Evolutionary conservation across 805 yeast species (phyloP).

Genomic region (Wickerhamiella lipophila): DNA sequence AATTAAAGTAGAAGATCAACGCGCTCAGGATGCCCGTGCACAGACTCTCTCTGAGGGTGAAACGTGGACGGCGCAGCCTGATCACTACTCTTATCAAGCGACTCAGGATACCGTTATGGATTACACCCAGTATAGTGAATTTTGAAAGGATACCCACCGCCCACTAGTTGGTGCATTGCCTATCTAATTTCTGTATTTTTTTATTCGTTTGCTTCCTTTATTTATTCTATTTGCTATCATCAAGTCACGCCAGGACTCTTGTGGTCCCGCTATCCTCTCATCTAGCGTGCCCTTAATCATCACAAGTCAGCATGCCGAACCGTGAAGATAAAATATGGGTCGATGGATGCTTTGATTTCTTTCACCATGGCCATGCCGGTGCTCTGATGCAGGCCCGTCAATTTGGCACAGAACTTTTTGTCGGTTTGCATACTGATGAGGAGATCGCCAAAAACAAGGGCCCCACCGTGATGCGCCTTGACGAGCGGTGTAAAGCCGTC

Average conservation of each 20-base stretch:
- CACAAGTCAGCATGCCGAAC: not conserved
- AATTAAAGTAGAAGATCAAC: not conserved
- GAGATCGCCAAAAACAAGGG: constrained; percentile 79
- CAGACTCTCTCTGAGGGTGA: not conserved
- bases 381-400: constrained; percentile 89
- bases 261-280: not conserved
- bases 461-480: constrained; percentile 78
- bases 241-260: not conserved
- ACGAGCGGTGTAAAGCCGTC: constrained; percentile 74
- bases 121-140: not conserved
- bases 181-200: too few relatives aligned
- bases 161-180: too few relatives aligned
- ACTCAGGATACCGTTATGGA: not conserved
- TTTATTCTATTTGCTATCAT: too few relatives aligned
- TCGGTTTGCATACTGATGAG: constrained; percentile 88
- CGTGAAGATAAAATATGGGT: constrained; percentile 56
- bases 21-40: not conserved
- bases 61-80: not conserved
- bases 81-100: not conserved
- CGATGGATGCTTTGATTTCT: constrained; percentile 96
- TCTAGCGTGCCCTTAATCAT: not conserved
- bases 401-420: constrained; percentile 59
- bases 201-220: too few relatives aligned
- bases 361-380: constrained; percentile 95
- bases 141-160: too few relatives aligned